Evolutionary conservation across 2,329 filamentous ascomycete genomes (phyloP).

Genomic region (Podosphaera leucotricha): DNA sequence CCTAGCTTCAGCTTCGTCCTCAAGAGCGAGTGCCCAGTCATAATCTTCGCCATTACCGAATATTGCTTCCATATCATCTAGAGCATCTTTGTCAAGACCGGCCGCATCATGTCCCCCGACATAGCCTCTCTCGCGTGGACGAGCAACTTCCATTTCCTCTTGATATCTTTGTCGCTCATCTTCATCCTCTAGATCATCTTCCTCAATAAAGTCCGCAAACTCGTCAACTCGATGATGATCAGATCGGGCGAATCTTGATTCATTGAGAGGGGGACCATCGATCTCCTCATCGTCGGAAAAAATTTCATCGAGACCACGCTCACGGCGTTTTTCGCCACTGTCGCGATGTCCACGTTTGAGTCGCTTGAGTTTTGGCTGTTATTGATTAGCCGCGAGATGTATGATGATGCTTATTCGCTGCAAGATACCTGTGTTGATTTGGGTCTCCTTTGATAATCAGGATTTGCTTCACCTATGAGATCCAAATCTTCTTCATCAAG

Average conservation of each 20-base stretch:
- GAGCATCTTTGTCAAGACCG: conserved; percentile 71
- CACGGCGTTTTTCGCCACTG: conserved; percentile 40
- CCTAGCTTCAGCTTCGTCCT: conserved; percentile 64
- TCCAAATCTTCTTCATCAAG: conserved; percentile 93
- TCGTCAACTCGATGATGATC: conserved; percentile 45
- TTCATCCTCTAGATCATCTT: conserved; percentile 77
- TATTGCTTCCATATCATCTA: conserved; percentile 89
- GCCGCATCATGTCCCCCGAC: conserved; percentile 53
- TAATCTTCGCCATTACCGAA: conserved; percentile 95
- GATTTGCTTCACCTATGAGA: conserved; percentile 65
- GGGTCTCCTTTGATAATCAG: conserved; percentile 38
- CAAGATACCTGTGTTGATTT: conserved; percentile 41
- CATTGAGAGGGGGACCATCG: conserved; percentile 25
- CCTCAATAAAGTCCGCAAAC: conserved; percentile 90
- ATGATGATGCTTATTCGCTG: background rate
- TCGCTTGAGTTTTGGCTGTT: conserved; percentile 76
- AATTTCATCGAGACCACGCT: conserved; percentile 67
- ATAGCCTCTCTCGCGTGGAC: conserved; percentile 47
- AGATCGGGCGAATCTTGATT: conserved; percentile 16
- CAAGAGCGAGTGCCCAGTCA: conserved; percentile 74
- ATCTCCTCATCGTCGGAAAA: conserved; percentile 89
- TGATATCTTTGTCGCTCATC: conserved; percentile 50
- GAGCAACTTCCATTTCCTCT: conserved; percentile 73
- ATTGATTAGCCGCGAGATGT: conserved; percentile 4
- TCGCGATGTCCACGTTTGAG: conserved; percentile 77